Base-by-base conservation (phyloP, 2,329 filamentous ascomycete species). In the Colletotrichum sp. region DNA sequence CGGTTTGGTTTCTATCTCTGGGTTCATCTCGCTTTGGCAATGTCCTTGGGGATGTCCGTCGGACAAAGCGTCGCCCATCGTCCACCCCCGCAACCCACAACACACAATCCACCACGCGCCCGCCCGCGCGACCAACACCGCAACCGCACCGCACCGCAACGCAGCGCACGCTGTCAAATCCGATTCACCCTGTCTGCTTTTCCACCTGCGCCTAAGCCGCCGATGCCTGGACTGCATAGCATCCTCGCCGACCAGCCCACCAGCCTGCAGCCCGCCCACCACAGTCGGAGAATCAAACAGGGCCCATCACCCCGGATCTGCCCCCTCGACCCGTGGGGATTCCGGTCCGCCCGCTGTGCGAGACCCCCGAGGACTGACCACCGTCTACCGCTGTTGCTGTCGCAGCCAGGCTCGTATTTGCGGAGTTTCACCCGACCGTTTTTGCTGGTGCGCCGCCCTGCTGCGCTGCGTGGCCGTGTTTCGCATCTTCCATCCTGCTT, bases 1-100 rank as follows among this genome's bases (percentile, higher is more conserved):
- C 43, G 64, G 43, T 56, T 68, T 34, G 62, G 10, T 64, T 66
- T 76, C 75, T 66, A 77, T 73, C 75, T 72, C 69, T 75, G 73
- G 75, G 28, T 39, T 70, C 75, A 61, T 72, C 69, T 70, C 69
- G 75, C 73, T 73, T 67, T 77, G 64, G 68, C 68, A 67, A 70
- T 67, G 56, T 64, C 67, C 71, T 77, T 78, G 77, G 77, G 76
- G 77, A 78, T 78, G 77, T 78, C 77, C 77, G 77, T 77, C 77
- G 77, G 77, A 78, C 77, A 77, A 77, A 77, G 75, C 48, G 70
- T 52, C 18, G 15, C 52, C 43, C 61, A 73, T 70, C 70, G 36
- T 52, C 64, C 73, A 73, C 73, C 70, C 73, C 68, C 68, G 55
- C 58, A 65, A 65, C 68, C 27, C 58, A 61, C 58, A n/a, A 34